Conservation (phyloP, 164 flowering plant species). For the Buxus sempervirens region DNA sequence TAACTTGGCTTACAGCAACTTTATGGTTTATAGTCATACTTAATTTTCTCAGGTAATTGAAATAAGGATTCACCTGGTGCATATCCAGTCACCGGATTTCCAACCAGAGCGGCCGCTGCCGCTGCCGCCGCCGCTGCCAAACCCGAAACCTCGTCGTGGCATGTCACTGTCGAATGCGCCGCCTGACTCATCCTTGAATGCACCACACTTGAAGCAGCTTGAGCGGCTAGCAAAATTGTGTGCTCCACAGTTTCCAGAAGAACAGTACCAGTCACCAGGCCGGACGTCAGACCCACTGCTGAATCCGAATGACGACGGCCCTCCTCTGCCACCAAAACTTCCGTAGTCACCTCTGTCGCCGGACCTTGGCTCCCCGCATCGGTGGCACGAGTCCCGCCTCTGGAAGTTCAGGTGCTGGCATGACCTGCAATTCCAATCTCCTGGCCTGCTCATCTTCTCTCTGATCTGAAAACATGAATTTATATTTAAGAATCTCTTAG, state of each 20-base stretch:
- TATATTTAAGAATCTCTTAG: too few species aligned
- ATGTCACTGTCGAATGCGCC: slow-evolving; percentile 32
- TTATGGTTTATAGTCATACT: too few species aligned
- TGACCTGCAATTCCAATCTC: slow-evolving; percentile 91
- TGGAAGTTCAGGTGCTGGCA: slow-evolving; percentile 90
- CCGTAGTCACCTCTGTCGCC: slow-evolving; percentile 45
- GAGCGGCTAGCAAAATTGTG: slow-evolving; percentile 98
- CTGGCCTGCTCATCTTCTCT: slow-evolving; percentile 68
- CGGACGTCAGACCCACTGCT: slow-evolving; percentile 85
- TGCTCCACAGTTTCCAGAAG: slow-evolving; percentile 71
- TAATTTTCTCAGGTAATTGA: too few species aligned
- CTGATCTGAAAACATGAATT: too few species aligned
- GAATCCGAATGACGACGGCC: slow-evolving; percentile 49
- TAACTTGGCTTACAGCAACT: too few species aligned
- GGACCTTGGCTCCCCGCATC: slow-evolving; percentile 55
- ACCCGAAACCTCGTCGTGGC: slow-evolving; percentile 28
- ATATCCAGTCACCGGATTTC: slow-evolving; percentile 99
- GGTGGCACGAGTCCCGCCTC: slow-evolving; percentile 73
- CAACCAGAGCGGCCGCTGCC: slow-evolving; percentile 58
- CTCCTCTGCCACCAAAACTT: slow-evolving; percentile 40
- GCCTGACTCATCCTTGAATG: slow-evolving; percentile 63
- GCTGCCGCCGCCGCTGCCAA: slow-evolving; percentile 14
- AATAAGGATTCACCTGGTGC: slow-evolving; percentile 52
- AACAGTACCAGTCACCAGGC: slow-evolving; percentile 99
- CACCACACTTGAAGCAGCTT: slow-evolving; percentile 97